Conservation (phyloP, 176 grass and related monocot genomes). For the Urochloa ruziziensis region DNA sequence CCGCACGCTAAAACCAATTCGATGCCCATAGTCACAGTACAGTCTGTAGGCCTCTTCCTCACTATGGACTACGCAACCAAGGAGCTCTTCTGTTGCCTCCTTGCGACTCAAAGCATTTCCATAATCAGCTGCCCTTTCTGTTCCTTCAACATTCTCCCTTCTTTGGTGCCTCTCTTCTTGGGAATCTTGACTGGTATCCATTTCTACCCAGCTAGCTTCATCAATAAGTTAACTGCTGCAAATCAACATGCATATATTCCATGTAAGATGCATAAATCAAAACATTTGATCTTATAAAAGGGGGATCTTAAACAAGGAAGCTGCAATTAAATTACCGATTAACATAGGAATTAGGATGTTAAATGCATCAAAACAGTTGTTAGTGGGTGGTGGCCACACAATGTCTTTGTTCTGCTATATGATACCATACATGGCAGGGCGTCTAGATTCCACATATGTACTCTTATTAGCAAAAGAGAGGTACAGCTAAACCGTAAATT, state of each 20-base stretch:
- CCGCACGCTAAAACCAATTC: slow-evolving; percentile 81
- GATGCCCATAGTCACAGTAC: slow-evolving; percentile 86
- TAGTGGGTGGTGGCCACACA: not conserved
- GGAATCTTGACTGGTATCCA: slow-evolving; percentile 37
- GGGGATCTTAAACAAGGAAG: not conserved
- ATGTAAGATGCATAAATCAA: not conserved
- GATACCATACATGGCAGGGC: not conserved
- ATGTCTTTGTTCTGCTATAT: not conserved
- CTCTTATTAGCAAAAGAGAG: not conserved
- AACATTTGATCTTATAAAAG: not conserved
- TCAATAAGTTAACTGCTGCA: slow-evolving; percentile 5
- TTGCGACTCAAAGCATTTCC: slow-evolving; percentile 52
- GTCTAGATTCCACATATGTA: not conserved
- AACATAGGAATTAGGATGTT: not conserved
- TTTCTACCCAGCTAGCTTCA: slow-evolving; percentile 40
- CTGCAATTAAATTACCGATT: not conserved
- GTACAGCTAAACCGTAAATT: not conserved
- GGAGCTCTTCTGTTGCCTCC: slow-evolving; percentile 61
- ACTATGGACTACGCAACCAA: slow-evolving; percentile 70
- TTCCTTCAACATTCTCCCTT: slow-evolving; percentile 48
- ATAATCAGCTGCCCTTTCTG: slow-evolving; percentile 43
- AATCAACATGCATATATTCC: not conserved
- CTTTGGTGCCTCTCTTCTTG: slow-evolving; percentile 53
- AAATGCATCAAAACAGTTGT: not conserved
- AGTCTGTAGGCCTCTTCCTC: slow-evolving; percentile 82